Evolutionary conservation across 2,329 filamentous ascomycete species (phyloP).

Genomic region (Aspergillus phoenicis): DNA sequence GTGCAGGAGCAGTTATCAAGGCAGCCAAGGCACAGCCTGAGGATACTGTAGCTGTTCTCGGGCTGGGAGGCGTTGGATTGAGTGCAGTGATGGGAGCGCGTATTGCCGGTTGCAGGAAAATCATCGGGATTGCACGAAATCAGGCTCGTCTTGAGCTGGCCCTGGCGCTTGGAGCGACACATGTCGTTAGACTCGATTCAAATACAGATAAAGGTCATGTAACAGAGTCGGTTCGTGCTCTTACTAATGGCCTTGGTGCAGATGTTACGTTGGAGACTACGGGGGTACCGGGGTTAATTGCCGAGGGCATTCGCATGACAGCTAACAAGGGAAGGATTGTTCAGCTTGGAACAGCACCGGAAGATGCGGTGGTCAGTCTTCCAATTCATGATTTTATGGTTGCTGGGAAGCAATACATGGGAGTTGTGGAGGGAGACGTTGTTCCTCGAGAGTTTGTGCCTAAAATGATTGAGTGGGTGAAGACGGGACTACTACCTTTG

Average conservation of each 20-base stretch:
- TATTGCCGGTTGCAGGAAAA: slow-evolving; percentile 41
- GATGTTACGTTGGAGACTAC: slow-evolving; percentile 56
- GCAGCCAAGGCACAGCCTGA: neutral
- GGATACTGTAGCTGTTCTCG: slow-evolving; percentile 35
- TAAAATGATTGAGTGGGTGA: slow-evolving; percentile 53
- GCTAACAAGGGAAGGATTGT: slow-evolving; percentile 52
- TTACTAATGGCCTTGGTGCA: slow-evolving; percentile 44
- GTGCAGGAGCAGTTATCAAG: slow-evolving; percentile 11
- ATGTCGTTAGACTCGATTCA: slow-evolving; percentile 37
- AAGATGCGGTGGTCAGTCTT: slow-evolving; percentile 47
- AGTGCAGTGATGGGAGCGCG: slow-evolving; percentile 54
- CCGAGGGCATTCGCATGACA: slow-evolving; percentile 47
- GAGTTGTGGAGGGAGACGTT: slow-evolving; percentile 52
- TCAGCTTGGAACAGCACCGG: slow-evolving; percentile 53
- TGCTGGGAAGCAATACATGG: slow-evolving; percentile 52
- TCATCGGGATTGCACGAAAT: slow-evolving; percentile 48
- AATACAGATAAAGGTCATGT: slow-evolving; percentile 30
- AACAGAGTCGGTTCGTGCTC: slow-evolving; percentile 37
- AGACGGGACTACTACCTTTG: slow-evolving; percentile 51
- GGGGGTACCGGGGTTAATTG: slow-evolving; percentile 47
- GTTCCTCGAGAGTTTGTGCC: slow-evolving; percentile 47
- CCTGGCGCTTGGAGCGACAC: slow-evolving; percentile 45
- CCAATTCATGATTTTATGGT: slow-evolving; percentile 51
- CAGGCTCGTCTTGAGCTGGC: slow-evolving; percentile 41
- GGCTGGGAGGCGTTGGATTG: slow-evolving; percentile 52